Conservation (phyloP, 768 basidiomycete genomes). For the Suillus brevipes region DNA sequence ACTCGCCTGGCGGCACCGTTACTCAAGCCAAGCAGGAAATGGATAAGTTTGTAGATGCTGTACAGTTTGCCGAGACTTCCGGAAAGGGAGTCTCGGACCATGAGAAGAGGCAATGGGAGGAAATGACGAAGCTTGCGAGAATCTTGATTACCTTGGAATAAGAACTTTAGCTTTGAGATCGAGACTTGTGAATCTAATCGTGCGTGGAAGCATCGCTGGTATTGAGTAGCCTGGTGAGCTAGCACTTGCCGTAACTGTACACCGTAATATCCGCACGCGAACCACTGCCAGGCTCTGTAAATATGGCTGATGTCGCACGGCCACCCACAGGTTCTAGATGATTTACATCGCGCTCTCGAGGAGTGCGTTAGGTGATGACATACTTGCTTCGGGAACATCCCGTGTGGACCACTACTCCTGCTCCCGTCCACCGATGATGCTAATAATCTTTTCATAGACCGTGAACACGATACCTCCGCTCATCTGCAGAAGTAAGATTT, state of each 20-base stretch:
- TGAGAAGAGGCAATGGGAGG: slow-evolving; percentile 22
- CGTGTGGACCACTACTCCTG: background rate
- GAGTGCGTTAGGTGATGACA: background rate
- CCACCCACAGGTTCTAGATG: background rate
- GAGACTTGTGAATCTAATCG: background rate
- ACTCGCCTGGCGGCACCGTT: slow-evolving; percentile 15
- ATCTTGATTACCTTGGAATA: slow-evolving; percentile 14
- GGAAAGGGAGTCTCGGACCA: slow-evolving; percentile 15
- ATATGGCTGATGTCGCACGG: background rate
- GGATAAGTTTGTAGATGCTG: slow-evolving; percentile 15
- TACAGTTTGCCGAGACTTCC: slow-evolving; percentile 15
- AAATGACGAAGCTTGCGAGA: slow-evolving; percentile 19
- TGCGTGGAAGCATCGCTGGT: background rate
- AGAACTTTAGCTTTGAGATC: background rate
- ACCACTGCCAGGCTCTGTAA: background rate
- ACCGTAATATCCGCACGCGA: background rate
- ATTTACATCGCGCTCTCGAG: background rate
- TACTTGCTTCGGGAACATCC: background rate
- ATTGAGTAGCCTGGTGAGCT: background rate
- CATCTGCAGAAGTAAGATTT: slow-evolving; percentile 49
- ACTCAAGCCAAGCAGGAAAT: slow-evolving; percentile 12
- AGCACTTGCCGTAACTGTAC: background rate
- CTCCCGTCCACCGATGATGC: slow-evolving; percentile 39
- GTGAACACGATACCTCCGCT: slow-evolving; percentile 94
- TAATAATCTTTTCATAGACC: slow-evolving; percentile 82